phyloP scores from a whole-genome alignment of 2,329 filamentous ascomycete species.

The Aspergillus ruber region DNA sequence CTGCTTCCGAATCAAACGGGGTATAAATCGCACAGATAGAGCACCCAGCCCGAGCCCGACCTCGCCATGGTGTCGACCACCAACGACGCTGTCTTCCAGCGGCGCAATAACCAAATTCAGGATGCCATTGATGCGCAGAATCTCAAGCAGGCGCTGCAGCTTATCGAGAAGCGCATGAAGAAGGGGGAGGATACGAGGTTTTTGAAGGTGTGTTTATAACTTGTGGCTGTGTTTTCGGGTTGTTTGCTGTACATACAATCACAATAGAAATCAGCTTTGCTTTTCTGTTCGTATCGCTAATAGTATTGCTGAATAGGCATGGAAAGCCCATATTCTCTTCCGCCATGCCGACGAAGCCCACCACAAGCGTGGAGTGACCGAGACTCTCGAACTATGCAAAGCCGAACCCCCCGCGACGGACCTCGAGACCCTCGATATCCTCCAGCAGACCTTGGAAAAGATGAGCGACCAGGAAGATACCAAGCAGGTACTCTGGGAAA shows the following conservation, averaged over 20 bases:
- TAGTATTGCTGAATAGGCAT: slow-evolving; percentile 24
- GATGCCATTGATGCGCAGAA: slow-evolving; percentile 44
- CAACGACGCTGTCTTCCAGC: slow-evolving; percentile 36
- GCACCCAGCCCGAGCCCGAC: not conserved
- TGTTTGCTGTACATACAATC: no score
- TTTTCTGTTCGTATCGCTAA: not conserved
- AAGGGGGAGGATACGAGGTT: slow-evolving; percentile 46
- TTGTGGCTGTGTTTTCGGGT: not conserved
- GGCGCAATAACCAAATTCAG: slow-evolving; percentile 45
- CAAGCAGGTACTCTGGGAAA: slow-evolving; percentile 39
- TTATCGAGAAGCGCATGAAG: slow-evolving; percentile 49
- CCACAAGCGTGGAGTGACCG: slow-evolving; percentile 36
- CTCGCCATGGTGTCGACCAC: slow-evolving; percentile 10
- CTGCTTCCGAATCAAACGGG: not conserved
- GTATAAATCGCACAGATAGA: not conserved
- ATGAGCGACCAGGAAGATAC: slow-evolving; percentile 29
- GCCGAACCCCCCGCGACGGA: slow-evolving; percentile 39
- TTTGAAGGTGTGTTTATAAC: slow-evolving; percentile 23
- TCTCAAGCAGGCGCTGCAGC: slow-evolving; percentile 44
- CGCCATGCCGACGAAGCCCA: slow-evolving; percentile 37
- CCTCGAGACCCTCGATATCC: slow-evolving; percentile 38
- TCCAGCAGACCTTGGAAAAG: slow-evolving; percentile 35
- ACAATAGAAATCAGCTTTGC: no score
- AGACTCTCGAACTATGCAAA: slow-evolving; percentile 39
- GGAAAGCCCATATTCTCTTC: slow-evolving; percentile 38